Percentiles rank a stretch among this genome's conserved stretches.
Conservation (phyloP, 2,329 filamentous ascomycete genomes). For the Arthrobotrys iridis region DNA sequence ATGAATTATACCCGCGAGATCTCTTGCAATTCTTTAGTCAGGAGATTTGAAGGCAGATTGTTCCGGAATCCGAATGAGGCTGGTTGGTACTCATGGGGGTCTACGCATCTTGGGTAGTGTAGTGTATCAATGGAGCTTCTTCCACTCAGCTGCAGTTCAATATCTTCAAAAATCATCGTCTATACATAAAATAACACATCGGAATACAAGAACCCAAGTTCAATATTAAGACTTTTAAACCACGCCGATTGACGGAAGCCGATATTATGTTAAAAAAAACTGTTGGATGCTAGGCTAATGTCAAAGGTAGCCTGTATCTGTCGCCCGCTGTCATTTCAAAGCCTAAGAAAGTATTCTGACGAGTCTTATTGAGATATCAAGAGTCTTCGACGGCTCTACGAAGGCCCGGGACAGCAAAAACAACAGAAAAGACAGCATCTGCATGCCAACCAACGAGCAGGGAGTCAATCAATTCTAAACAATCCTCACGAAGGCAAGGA, state of each 20-base stretch:
- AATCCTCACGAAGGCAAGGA: not conserved
- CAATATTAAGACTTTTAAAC: slow-evolving; percentile 9
- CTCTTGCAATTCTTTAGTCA: too few species aligned
- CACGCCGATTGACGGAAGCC: slow-evolving; percentile 16
- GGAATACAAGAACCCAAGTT: too few species aligned
- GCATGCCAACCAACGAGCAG: not conserved
- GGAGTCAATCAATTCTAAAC: too few species aligned
- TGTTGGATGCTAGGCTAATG: slow-evolving; percentile 36
- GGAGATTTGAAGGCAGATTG: too few species aligned
- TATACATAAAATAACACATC: too few species aligned
- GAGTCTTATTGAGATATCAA: not conserved
- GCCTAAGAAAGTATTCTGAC: not conserved
- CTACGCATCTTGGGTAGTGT: too few species aligned
- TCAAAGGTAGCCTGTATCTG: slow-evolving; percentile 26
- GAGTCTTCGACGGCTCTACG: slow-evolving; percentile 29
- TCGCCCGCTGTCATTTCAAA: not conserved
- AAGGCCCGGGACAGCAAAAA: slow-evolving; percentile 4
- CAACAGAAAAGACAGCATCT: not conserved
- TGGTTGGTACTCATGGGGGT: too few species aligned
- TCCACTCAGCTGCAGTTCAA: not conserved
- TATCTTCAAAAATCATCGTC: not conserved
- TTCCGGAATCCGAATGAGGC: too few species aligned
- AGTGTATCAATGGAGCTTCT: too few species aligned
- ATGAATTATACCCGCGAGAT: too few species aligned
- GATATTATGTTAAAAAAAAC: slow-evolving; percentile 35